Evolutionary conservation across 2,329 filamentous ascomycete species (phyloP).

Genomic region (Trichoderma polysporum): DNA sequence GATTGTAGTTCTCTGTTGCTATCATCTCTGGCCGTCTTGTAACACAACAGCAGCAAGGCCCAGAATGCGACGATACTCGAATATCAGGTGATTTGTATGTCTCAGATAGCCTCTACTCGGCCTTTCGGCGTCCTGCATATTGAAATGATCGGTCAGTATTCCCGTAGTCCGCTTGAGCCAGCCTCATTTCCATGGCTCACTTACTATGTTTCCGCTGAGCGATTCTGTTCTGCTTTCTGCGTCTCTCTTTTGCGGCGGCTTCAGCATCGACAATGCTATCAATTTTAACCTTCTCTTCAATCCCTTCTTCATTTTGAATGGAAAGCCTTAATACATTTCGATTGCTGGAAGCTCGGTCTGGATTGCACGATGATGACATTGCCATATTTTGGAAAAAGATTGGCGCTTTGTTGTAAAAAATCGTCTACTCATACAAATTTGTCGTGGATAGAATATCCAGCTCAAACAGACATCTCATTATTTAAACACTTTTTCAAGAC

Average conservation of each 20-base stretch:
- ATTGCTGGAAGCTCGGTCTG: neutral
- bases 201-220: conserved; percentile 20
- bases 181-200: neutral
- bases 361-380: neutral
- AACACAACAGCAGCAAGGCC: conserved; percentile 9
- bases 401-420: neutral
- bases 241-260: conserved; percentile 12
- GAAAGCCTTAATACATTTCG: neutral
- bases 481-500: conserved; percentile 1
- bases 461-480: neutral
- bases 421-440: neutral
- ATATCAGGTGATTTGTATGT: conserved; percentile 5
- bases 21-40: neutral
- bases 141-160: neutral
- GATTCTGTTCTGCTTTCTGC: conserved; percentile 13
- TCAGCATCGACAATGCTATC: conserved; percentile 1
- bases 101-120: conserved; percentile 15
- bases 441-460: neutral
- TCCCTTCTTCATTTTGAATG: neutral
- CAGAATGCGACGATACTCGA: neutral
- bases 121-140: conserved; percentile 10
- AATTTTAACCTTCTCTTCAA: neutral
- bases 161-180: neutral
- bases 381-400: neutral
- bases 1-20: neutral